Evolutionary conservation across 345 rosid species (phyloP).

Genomic region (Hibiscus trionum): DNA sequence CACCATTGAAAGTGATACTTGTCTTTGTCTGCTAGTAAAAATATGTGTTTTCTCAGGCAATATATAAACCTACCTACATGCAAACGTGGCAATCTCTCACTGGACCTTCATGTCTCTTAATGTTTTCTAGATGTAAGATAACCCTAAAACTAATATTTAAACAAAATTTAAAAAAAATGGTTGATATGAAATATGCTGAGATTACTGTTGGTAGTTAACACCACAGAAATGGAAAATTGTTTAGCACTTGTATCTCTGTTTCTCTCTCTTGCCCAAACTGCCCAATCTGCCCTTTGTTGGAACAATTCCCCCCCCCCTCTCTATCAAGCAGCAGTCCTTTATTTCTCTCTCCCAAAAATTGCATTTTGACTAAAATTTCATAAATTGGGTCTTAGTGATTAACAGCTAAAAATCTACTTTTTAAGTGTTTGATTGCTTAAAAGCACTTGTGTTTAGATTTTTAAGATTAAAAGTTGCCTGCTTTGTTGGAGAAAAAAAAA

Average conservation of each 20-base stretch:
- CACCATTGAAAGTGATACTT: constrained; percentile 6
- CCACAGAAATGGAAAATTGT: neutral
- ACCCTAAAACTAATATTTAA: neutral
- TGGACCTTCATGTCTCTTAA: neutral
- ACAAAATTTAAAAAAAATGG: neutral
- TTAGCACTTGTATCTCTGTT: neutral
- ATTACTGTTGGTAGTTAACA: constrained; percentile 25
- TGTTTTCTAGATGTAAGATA: neutral
- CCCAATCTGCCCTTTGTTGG: constrained; percentile 53
- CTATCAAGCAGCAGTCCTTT: constrained; percentile 24
- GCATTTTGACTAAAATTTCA: constrained; percentile 42
- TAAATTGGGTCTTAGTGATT: constrained; percentile 29
- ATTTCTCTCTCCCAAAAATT: constrained; percentile 7
- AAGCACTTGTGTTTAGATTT: constrained; percentile 12
- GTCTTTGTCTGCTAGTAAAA: constrained; percentile 5
- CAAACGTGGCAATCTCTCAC: constrained; percentile 7
- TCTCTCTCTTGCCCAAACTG: constrained; percentile 42
- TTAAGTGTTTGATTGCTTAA: constrained; percentile 5
- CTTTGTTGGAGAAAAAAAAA: neutral
- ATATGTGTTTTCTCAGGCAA: too few relatives aligned
- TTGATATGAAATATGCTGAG: neutral
- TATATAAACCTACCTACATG: neutral
- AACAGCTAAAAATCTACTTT: neutral
- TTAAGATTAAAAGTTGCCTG: constrained; percentile 5
- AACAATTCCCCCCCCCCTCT: constrained; percentile 31